Evolutionary conservation across 1,139 yeast species (phyloP), one percentile per base, ranked within the genome.

Genomic region (Chernovozyma aurita): DNA sequence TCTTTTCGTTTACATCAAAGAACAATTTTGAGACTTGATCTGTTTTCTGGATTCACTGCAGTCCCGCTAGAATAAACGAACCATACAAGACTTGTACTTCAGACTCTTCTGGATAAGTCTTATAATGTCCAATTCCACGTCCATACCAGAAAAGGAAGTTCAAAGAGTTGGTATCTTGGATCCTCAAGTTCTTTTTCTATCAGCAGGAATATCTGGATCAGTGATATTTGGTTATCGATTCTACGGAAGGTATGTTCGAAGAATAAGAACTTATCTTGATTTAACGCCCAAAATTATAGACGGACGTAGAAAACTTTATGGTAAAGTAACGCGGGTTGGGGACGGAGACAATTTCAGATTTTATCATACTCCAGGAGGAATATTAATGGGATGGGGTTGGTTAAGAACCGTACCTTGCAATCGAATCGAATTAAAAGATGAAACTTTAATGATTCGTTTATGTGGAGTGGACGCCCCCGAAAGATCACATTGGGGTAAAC

Each of bases 381-480:
- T 72, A 0, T 50, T 80, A 1, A 75, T 81, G 4, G 99, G 99
- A 0, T 92, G 98, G 98, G 92, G 95, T 9, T 87, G 96, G 95
- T 52, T 86, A 15, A 63, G 97, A 36, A 50, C 42, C 28, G 64
- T 61, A 34, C 83, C 52, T 38, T 72, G 49, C 31, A 55, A 64
- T 26, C 65, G 77, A 41, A 50, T 63, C 34, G 65, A 58, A 25
- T 54, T 80, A 35, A 78, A 76, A 47, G 79, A 78, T 46, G 73
- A 76, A 49, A 76, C 86, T 2, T 62, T 76, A 21, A 70, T 76
- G 60, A 76, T 94, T 12, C 67, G 99, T 33, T 61, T 92, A 24
- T 85, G 95, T 57, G 99, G 97, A 0, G 80, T 92, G n/a, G 99
- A 92, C 66, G 98, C 99, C 0, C 99, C 99, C 1, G 99, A 92